Base-by-base conservation (phyloP, 73 alveolate species). In the Paramecium biaurelia region DNA sequence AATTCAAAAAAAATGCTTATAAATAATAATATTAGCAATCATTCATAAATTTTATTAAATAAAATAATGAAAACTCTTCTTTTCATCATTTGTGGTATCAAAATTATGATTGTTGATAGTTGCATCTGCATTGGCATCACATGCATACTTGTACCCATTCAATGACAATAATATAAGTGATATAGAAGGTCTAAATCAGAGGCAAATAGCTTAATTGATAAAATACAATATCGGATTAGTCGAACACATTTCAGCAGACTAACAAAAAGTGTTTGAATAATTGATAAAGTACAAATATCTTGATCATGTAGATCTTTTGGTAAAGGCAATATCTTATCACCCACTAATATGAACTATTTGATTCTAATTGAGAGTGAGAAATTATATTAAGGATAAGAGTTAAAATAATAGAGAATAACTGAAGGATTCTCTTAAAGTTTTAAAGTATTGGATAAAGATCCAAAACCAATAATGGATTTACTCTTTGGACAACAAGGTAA, bases 201-300 rank as follows among this genome's bases (percentile, higher is more conserved):
- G n/a, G 30, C 24, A 79, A 47, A 79, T 79, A 38, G 90, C 90
- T 43, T 45, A 79, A 79, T 45, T 79, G 47, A 79, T 79, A 42
- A 79, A 79, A 79, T 79, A 79, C 90, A 79, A 79, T 79, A 20
- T 79, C 5, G 90, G 90, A 43, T 79, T 79, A 79, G 43, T 30
- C 41, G 90, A 79, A 79, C 70, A 43, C 32, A 26, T 41, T 24
- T 79, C 47, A 79, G 28, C 90, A 79, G 90, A 79, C 15, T 24
- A 79, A 45, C 20, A 24, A 42, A 24, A 79, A 24, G 70, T 24
- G 18, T 79, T 79, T 47, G 72, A 79, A 79, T 18, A 79, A 42
- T 37, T 79, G 90, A 79, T 79, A 42, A 42, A 20, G 90, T 79
- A 79, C 15, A 24, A 6, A 20, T 79, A 2, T 53, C 14, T 4